Evolutionary conservation across 139 green algal genomes (phyloP), one percentile per base, ranked within the genome.

Genomic region (Coelastrella sp.): DNA sequence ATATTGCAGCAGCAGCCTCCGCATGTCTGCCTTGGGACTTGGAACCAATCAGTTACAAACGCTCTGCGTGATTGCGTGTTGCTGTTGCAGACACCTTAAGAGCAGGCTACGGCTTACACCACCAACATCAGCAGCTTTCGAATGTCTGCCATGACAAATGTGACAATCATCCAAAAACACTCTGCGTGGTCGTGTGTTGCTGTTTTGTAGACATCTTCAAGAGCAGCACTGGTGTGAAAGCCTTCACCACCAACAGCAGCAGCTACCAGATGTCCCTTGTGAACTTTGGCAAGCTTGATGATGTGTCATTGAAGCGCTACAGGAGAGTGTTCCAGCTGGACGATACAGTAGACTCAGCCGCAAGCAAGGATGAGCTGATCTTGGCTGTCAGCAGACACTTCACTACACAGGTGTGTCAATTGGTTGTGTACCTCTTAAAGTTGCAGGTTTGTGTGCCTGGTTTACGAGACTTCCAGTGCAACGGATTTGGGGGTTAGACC

Each of bases 281-380:
- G 56, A 92, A 97, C 82, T 92, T 97, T 59, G 77, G 78, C 75
- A 95, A 94, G 92, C 94, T 97, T 83, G 92, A 97, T 75, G 94
- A 85, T 3, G n/a, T 83, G 7, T 84, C 94, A 6, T 89, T 97
- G 73, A 92, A 88, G 74, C 82, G 92, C 5, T 97, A 96, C 61
- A 87, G 94, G 59, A 77, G 91, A 3, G 83, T 92, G 65, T 94
- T 95, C 82, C 81, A 92, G 59, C 92, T 96, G 77, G 47, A 58
- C 11, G 76, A 57, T 56, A n/a, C 59, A 7, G 1, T 8, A 3
- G 22, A 79, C 22, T 8, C 60, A 57, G 74, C 66, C 79, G 92
- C 66, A 77, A 73, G 32, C 47, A 91, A 89, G 77, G 93, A 96
- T n/a, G 82, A 94, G 80, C 93, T 96, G 23, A 80, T 94, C 8